Base-by-base conservation (phyloP, 306 rosid species). In the Lathyrus aphaca region DNA sequence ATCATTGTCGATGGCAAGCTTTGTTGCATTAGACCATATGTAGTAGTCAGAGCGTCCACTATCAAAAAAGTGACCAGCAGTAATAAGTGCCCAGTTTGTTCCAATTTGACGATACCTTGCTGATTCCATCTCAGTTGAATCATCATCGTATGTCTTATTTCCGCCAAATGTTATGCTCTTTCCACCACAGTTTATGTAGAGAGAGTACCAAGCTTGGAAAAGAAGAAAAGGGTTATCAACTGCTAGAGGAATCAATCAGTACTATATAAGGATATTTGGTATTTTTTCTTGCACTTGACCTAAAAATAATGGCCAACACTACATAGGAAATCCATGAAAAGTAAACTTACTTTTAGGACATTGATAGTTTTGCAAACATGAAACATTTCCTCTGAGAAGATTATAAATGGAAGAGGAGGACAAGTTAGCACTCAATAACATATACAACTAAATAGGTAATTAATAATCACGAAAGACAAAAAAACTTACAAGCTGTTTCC, bases 11-110 rank as follows among this genome's bases (percentile, higher is more conserved):
- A 80, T n/a, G 3, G 69, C 16, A 25, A 85, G 85, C 40, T 11
- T 57, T 4, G 83, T 67, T 61, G 57, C 1, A 74, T 80, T 87
- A 6, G 60, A 46, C 57, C 8, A 15, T 2, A 6, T 46, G 51
- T 73, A 80, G 62, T 21, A 53, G 29, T 79, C 75, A 6, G n/a
- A 0, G 5, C 0, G 37, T 19, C 27, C 53, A 59, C 68, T 71
- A 64, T 85, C 90, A n/a, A 69, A 0, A 53, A 85, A 87, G 73
- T 57, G 74, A 46, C 96, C 92, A 4, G 87, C 64, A 61, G 7
- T 87, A 60, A 87, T 89, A 66, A 71, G 4, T 71, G 78, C 92
- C 92, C 89, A 89, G 63, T 83, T 76, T 5, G 78, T 15, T 55
- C 40, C 56, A 10, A 8, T n/a, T 40, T 49, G 27, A 9, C 3